Percentiles rank a stretch among this genome's conserved stretches.
These are phyloP conservation scores for Solanum pennellii DNA, from an alignment of 257 asterid species.

Conservation along the genomic window DNA sequence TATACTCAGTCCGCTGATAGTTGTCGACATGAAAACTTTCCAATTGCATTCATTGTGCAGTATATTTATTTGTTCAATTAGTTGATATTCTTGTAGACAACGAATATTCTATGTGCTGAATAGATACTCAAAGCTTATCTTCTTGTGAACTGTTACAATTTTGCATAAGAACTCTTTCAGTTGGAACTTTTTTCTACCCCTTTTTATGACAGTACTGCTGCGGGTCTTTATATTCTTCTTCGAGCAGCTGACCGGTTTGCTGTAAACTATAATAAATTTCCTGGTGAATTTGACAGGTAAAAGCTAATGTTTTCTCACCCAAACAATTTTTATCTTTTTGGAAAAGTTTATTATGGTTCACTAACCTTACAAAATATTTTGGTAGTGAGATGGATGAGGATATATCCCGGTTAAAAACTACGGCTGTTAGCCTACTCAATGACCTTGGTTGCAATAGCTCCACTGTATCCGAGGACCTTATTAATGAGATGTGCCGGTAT, in stretches of 20 bases:
- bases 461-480: constrained; percentile 75
- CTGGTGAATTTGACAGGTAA: constrained; percentile 95
- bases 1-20: neutral
- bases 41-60: neutral
- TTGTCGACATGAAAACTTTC: neutral
- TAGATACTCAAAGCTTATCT: neutral
- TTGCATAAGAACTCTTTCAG: constrained; percentile 1
- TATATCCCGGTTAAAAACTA: constrained; percentile 81
- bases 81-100: neutral
- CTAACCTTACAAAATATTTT: constrained; percentile 4
- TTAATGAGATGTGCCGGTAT: constrained; percentile 88
- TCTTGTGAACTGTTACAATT: neutral
- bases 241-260: constrained; percentile 90
- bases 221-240: constrained; percentile 76
- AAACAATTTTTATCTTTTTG: neutral
- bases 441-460: constrained; percentile 86
- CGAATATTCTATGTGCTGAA: neutral
- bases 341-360: neutral
- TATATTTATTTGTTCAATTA: neutral
- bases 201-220: constrained; percentile 51
- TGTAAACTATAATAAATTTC: constrained; percentile 73
- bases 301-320: neutral
- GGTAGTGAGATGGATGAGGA: constrained; percentile 91
- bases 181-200: neutral
- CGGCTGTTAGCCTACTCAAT: constrained; percentile 51